These are phyloP conservation scores for Carex sylvatica DNA, from an alignment of 202 grass and related monocot species.

Conservation along the genomic window DNA sequence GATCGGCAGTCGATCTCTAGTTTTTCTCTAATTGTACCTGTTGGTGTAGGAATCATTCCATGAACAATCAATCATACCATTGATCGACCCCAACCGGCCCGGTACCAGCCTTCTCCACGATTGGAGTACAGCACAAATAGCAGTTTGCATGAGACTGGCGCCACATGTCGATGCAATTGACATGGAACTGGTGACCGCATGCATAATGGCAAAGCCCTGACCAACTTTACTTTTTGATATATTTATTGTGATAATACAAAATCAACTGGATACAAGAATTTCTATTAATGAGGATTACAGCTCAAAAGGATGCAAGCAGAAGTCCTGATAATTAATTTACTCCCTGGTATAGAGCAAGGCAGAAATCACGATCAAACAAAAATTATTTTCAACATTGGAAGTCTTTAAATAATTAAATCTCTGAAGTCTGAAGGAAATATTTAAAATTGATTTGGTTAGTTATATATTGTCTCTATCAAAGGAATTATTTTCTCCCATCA, in stretches of 20 bases:
- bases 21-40: background rate
- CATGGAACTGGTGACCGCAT: slow-evolving; percentile 23
- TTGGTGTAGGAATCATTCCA: background rate
- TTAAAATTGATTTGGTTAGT: too few relatives aligned
- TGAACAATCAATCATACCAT: background rate
- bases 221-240: too few relatives aligned
- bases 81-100: background rate
- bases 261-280: background rate
- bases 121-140: background rate
- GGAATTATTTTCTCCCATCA: too few relatives aligned
- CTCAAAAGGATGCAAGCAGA: background rate
- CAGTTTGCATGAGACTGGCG: background rate
- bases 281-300: background rate
- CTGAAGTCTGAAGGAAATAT: too few relatives aligned
- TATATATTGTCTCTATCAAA: too few relatives aligned
- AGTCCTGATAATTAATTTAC: background rate
- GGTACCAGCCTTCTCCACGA: background rate
- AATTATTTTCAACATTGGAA: too few relatives aligned
- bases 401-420: too few relatives aligned
- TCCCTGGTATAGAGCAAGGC: background rate
- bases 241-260: too few relatives aligned
- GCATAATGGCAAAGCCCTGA: slow-evolving; percentile 3
- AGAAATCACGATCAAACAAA: background rate
- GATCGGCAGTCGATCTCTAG: background rate
- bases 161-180: slow-evolving; percentile 21